Base-by-base conservation (phyloP, 495 filamentous ascomycete species). In the Pyrenula aspistea region DNA sequence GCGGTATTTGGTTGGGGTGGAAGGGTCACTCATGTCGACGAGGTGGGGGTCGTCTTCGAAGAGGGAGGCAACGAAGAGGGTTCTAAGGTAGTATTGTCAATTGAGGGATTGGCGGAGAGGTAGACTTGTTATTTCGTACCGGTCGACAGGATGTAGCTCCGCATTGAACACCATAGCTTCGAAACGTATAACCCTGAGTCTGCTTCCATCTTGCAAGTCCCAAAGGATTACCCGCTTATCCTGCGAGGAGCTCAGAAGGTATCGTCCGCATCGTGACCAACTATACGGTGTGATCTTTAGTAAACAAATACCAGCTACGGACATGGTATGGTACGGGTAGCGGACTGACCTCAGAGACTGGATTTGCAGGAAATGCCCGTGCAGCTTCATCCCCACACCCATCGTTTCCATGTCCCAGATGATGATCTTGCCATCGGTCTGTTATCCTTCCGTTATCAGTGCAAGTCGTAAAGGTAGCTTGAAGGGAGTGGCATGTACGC, bases 381-480 rank as follows among this genome's bases (percentile, higher is more conserved):
- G 81, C 31, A 97, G 77, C 68, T 96, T 96, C 56, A 90, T 84
- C 48, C 93, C 93, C 19, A 97, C 86, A 42, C 92, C 91, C 75
- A 91, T 93, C 24, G 94, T 97, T 66, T 96, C 94, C 49, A 96
- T 78, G 66, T 99, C 93, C 75, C 95, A 99, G 55, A 99, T 87
- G 31, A 96, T 86, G 51, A 97, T 86, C 15, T 86, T 91, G 60
- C 93, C 93, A 72, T 97, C 91, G 58, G 88, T 75, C 80, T 86
- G 63, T 52, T 55, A 25, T 21, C 22, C 58, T 12, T 10, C 53
- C n/a, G n/a, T n/a, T 47, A 36, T 12, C n/a, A 21, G 15, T 12
- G 12, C 25, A 23, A 4, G 11, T 23, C 4, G 48, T 51, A 50
- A 4, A 56, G 42, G 47, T 25, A 21, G n/a, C 47, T 53, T 54